Evolutionary conservation across 176 grass and related monocot species (phyloP).

Genomic region (Ensete glaucum): DNA sequence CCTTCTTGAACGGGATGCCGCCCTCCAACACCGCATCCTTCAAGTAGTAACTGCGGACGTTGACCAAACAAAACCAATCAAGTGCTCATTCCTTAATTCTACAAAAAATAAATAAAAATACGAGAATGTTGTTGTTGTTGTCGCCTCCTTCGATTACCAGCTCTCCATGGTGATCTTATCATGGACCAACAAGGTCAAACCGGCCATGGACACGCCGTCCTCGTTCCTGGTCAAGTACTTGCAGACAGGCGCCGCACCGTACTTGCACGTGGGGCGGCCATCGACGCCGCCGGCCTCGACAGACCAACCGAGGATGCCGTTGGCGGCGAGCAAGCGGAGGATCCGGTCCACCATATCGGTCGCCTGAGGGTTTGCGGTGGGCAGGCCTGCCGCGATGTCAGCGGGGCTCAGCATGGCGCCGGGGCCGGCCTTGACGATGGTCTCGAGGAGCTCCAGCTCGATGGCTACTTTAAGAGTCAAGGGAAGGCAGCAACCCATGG

Average conservation of each 20-base stretch:
- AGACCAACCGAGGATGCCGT: slow-evolving; percentile 48
- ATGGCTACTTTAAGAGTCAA: slow-evolving; percentile 91
- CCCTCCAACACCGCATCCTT: slow-evolving; percentile 20
- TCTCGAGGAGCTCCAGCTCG: slow-evolving; percentile 72
- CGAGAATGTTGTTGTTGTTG: slow-evolving; percentile 4
- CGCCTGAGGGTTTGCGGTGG: slow-evolving; percentile 28
- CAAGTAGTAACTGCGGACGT: background rate
- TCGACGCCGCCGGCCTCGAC: slow-evolving; percentile 32
- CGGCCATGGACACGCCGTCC: slow-evolving; percentile 60
- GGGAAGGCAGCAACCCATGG: slow-evolving; percentile 53
- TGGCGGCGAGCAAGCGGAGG: slow-evolving; percentile 57
- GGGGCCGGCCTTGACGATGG: slow-evolving; percentile 26
- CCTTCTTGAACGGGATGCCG: slow-evolving; percentile 94
- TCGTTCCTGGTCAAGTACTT: slow-evolving; percentile 77
- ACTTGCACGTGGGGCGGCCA: slow-evolving; percentile 33
- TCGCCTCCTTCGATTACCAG: slow-evolving; percentile 61
- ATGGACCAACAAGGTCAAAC: slow-evolving; percentile 65
- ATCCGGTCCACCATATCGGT: slow-evolving; percentile 79
- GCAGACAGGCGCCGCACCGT: slow-evolving; percentile 47
- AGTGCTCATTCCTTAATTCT: too few species aligned
- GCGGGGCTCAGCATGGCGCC: slow-evolving; percentile 20
- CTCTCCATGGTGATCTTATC: slow-evolving; percentile 91
- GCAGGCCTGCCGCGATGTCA: slow-evolving; percentile 52
- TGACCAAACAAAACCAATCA: too few species aligned
- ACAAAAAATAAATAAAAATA: too few species aligned